Evolutionary conservation across 495 filamentous ascomycete genomes (phyloP), one percentile per base, ranked within the genome.

Genomic region (Aspergillus funiculosus): DNA sequence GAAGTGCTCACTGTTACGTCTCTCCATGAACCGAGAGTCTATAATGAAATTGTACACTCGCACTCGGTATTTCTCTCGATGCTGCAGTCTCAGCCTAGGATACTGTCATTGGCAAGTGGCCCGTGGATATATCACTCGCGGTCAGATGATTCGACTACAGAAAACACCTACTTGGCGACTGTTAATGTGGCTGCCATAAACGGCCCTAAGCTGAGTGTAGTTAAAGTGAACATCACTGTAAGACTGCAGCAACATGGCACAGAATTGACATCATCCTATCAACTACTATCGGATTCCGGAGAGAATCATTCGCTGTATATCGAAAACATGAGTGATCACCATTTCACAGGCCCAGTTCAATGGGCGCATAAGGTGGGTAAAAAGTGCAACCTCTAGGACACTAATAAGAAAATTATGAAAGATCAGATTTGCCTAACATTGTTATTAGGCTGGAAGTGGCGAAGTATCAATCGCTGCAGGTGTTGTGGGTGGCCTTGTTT

Each of bases 341-440:
- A 62, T 5, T 46, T 66, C n/a, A 62, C 52, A 20, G 67, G 68
- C 1, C 68, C 66, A n/a, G 30, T 71, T 2, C 21, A 51, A 22
- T 73, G 67, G 67, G 35, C 66, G 20, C 46, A 58, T 32, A 44
- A 39, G 8, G 68, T 73, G 62, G 27, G 67, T 46, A 18, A 19
- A 17, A 9, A 43, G 11, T 5, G 19, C 13, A 2, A 9, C 11
- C 25, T 14, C 32, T 28, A 6, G 9, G 22, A 20, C 15, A 11
- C 18, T 8, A 21, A 21, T 5, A 13, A 34, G 10, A 17, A 38
- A 15, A 27, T 14, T 1, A 2, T 24, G 19, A 26, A 0, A 6
- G 19, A 24, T 24, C 18, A 17, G n/a, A 46, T 6, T 48, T 42
- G 9, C 43, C 50, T 44, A 14, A 55, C 21, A 40, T 22, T 32